phyloP scores from a whole-genome alignment of 352 stramenopile species.

The Pythium folliculosum region DNA sequence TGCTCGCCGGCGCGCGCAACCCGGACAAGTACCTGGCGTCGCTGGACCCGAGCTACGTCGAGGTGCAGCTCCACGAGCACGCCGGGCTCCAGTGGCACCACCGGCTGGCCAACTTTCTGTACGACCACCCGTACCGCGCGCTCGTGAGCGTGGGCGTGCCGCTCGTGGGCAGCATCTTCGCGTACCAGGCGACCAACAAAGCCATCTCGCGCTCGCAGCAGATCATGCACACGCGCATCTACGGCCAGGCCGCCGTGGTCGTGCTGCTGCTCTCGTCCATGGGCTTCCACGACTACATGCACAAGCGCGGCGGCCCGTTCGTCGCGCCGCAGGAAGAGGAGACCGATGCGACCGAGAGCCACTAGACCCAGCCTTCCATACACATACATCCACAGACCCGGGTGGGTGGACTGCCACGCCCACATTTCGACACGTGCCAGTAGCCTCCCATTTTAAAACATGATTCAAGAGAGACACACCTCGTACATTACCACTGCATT shows the following conservation, averaged over 20 bases:
- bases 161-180: conserved; percentile 71
- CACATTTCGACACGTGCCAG: too few species aligned
- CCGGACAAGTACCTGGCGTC: conserved; percentile 67
- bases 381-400: not conserved
- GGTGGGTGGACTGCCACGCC: not conserved
- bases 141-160: conserved; percentile 54
- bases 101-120: conserved; percentile 66
- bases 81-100: conserved; percentile 57
- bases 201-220: conserved; percentile 70
- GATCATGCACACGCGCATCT: conserved; percentile 87
- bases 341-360: not conserved
- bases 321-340: conserved; percentile 20
- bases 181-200: conserved; percentile 67
- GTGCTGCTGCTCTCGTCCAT: conserved; percentile 73
- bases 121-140: conserved; percentile 75
- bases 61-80: conserved; percentile 32
- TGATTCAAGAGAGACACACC: too few species aligned
- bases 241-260: conserved; percentile 68
- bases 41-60: conserved; percentile 49
- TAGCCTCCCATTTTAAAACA: too few species aligned
- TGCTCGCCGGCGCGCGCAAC: conserved; percentile 65
- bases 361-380: not conserved
- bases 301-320: conserved; percentile 59
- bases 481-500: too few species aligned
- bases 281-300: conserved; percentile 85